Evolutionary conservation across 2,329 filamentous ascomycete genomes (phyloP).

Genomic region (Albophoma yamanashiensis): DNA sequence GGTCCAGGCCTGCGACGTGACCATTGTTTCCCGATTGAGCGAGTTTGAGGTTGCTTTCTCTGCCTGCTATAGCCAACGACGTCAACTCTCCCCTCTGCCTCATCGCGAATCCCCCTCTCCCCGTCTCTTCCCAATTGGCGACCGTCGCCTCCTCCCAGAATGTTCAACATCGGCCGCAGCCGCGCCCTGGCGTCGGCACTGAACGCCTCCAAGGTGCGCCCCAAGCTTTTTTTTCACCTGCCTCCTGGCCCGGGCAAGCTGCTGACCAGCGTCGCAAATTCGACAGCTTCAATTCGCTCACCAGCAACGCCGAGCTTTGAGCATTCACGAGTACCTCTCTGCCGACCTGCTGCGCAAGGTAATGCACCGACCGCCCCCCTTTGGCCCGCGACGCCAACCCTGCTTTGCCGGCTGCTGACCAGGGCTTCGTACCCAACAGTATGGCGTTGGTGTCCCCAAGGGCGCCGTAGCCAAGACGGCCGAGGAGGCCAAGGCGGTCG

Average conservation of each 20-base stretch:
- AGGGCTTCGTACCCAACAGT: conserved; percentile 39
- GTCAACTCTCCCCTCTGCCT: conserved; percentile 2
- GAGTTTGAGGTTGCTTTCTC: conserved; percentile 1
- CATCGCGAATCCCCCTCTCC: conserved; percentile 8
- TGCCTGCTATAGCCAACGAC: not conserved
- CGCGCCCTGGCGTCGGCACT: conserved; percentile 71
- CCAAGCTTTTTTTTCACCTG: conserved; percentile 5
- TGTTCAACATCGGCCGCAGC: conserved; percentile 84
- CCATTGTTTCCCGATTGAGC: conserved; percentile 9
- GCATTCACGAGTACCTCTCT: conserved; percentile 97
- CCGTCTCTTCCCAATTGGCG: conserved; percentile 7
- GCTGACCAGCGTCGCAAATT: conserved; percentile 1
- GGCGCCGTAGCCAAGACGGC: conserved; percentile 75
- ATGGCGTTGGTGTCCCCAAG: conserved; percentile 88
- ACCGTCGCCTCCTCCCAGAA: conserved; percentile 30
- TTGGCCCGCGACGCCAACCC: not conserved
- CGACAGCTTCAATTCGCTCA: conserved; percentile 21
- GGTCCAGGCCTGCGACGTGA: conserved; percentile 6
- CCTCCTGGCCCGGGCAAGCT: conserved; percentile 2
- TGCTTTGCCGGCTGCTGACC: conserved; percentile 4
- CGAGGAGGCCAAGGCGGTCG: conserved; percentile 83
- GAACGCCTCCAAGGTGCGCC: conserved; percentile 62
- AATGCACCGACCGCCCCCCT: conserved; percentile 12
- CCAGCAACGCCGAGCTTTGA: conserved; percentile 80
- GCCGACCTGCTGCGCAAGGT: conserved; percentile 76